phyloP scores from a whole-genome alignment of 176 grass and related monocot species.

The Oryza coarctata region DNA sequence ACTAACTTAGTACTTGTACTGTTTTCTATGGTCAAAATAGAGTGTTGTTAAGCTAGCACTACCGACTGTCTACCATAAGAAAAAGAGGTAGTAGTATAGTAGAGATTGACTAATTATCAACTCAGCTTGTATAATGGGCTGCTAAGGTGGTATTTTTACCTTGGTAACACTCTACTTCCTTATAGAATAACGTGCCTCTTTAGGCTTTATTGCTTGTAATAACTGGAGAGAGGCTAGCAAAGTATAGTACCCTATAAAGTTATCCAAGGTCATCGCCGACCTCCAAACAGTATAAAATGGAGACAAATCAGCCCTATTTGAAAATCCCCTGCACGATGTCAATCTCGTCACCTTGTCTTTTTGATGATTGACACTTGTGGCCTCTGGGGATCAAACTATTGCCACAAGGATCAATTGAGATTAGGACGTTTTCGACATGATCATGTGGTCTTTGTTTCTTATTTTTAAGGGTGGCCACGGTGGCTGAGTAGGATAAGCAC shows the following conservation, averaged over 20 bases:
- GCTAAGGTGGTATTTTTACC: neutral
- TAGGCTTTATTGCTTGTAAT: constrained; percentile 3
- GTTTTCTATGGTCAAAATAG: neutral
- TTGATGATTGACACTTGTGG: constrained; percentile 59
- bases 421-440: neutral
- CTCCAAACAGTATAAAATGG: neutral
- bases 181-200: constrained; percentile 3
- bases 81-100: neutral
- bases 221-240: neutral
- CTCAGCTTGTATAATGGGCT: neutral
- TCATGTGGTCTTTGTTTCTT: constrained; percentile 4
- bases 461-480: neutral
- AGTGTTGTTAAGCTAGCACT: neutral
- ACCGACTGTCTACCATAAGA: neutral
- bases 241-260: neutral
- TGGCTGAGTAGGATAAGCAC: neutral
- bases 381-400: neutral
- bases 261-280: neutral
- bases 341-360: constrained; percentile 37
- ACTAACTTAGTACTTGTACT: neutral
- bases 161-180: neutral
- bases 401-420: neutral
- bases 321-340: constrained; percentile 22
- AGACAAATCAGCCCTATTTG: constrained; percentile 23
- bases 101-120: neutral